These are phyloP conservation scores for Pythium chondricola DNA, from an alignment of 352 stramenopile species.

Conservation along the genomic window DNA sequence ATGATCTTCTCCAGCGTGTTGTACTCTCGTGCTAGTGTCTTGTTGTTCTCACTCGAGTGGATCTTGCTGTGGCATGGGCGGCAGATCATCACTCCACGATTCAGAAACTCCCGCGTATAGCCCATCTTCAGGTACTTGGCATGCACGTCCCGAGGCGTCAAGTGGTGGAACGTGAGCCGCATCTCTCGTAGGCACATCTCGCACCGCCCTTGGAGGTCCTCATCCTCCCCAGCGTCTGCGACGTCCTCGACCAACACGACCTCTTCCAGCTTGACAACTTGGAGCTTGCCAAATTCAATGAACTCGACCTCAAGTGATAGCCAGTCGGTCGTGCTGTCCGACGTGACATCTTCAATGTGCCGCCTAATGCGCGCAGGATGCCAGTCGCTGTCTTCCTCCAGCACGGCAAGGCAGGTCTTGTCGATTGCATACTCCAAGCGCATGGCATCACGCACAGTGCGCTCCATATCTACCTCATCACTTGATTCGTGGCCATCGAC, in stretches of 20 bases:
- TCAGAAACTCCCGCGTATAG: constrained; percentile 71
- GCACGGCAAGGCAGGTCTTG: constrained; percentile 54
- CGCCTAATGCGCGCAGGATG: constrained; percentile 51
- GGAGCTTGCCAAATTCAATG: constrained; percentile 73
- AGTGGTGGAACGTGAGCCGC: constrained; percentile 89
- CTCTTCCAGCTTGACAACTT: constrained; percentile 41
- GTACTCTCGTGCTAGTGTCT: constrained; percentile 86
- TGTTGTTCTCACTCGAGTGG: constrained; percentile 86
- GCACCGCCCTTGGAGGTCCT: constrained; percentile 49
- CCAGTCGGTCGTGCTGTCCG: not conserved
- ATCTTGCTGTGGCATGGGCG: constrained; percentile 90
- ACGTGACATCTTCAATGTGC: constrained; percentile 22
- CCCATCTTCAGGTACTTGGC: constrained; percentile 74
- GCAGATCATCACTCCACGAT: constrained; percentile 88
- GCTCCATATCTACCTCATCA: constrained; percentile 19
- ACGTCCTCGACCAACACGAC: constrained; percentile 72
- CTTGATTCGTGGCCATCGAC: constrained; percentile 1
- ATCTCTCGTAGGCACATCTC: constrained; percentile 90
- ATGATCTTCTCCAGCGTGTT: constrained; percentile 92
- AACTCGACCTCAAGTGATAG: constrained; percentile 47
- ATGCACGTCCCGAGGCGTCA: constrained; percentile 87
- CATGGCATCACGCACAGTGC: constrained; percentile 16
- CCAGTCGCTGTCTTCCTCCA: constrained; percentile 70
- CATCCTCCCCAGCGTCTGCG: constrained; percentile 48
- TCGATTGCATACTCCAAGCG: constrained; percentile 45